Base-by-base conservation (phyloP, 2,329 filamentous ascomycete species). In the Neophaeococcomyces aloes region DNA sequence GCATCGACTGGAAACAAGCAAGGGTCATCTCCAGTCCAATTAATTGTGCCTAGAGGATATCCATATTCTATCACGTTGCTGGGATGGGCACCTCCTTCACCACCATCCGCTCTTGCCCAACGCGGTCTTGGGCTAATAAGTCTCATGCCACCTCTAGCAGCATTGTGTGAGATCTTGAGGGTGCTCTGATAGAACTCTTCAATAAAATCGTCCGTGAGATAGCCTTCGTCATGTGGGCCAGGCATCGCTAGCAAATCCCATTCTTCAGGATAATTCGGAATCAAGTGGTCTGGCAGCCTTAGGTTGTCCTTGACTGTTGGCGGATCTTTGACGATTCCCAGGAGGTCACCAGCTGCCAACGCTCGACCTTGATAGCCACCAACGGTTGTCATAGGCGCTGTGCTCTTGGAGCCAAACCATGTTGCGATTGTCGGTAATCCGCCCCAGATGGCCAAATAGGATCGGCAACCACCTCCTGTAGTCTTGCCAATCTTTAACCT, bases 91-190 rank as follows among this genome's bases (percentile, higher is more conserved):
- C 78, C 78, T 6, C 76, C 78, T 48, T 79, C 76, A 0, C 77
- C 78, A 8, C 78, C 78, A 49, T 76, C 70, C 25, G 67, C 57
- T 5, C 78, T 64, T 11, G 75, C 73, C 71, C 74, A 82, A 48
- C 71, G 67, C 0, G 75, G 74, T 1, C 69, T 67, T 0, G 76
- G 75, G 0, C 78, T 78, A 1, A 76, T 59, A 0, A 82, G 64
- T 5, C 78, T 68, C 19, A 81, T 74, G 0, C 76, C 78, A 31
- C 70, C 75, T 45, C 78, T 65, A 10, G 72, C 74, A 1, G 74
- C 70, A 46, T 81, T 80, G 51, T 81, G 76, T 0, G 71, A 75
- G 2, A 81, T 65, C 38, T 74, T 74, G 72, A 75, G 79, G n/a
- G 67, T 60, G 0, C 70, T 72, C 4, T 61, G 59, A 57, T 77